A percentile compares a stretch with the other conserved stretches of the same genome.
phyloP scores from a whole-genome alignment of 1,284 basidiomycete genomes.

The Boletus sp. region DNA sequence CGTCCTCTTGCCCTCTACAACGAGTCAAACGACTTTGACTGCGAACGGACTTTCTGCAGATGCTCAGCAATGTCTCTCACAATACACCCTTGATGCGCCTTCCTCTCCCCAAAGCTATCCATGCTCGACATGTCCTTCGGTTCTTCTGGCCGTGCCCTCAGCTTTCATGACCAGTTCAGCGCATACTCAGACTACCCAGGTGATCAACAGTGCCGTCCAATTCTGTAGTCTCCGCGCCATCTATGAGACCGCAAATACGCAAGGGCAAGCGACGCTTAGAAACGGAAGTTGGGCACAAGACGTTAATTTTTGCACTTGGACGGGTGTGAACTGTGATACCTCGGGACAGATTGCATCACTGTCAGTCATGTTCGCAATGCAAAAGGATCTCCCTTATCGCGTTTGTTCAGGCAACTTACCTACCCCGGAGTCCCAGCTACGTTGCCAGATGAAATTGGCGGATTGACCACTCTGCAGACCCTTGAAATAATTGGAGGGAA shows the following conservation, averaged over 20 bases:
- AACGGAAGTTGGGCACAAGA: conserved; percentile 47
- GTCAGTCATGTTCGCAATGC: conserved; percentile 33
- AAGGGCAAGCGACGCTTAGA: conserved; percentile 38
- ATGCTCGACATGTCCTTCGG: conserved; percentile 45
- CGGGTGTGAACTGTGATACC: conserved; percentile 43
- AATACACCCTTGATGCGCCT: conserved; percentile 48
- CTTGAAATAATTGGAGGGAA: conserved; percentile 43
- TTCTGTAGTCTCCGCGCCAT: conserved; percentile 51
- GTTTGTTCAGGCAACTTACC: conserved; percentile 36
- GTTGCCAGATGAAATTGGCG: conserved; percentile 42
- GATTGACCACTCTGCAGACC: conserved; percentile 38
- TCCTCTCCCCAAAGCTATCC: conserved; percentile 44
- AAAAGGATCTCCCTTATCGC: not conserved
- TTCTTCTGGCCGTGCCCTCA: conserved; percentile 39
- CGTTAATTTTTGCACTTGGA: conserved; percentile 47
- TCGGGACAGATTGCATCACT: conserved; percentile 42
- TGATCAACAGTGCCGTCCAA: conserved; percentile 39
- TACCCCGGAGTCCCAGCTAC: conserved; percentile 46
- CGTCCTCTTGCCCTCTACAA: conserved; percentile 26
- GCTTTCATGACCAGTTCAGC: conserved; percentile 29
- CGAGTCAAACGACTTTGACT: conserved; percentile 22
- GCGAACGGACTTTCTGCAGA: conserved; percentile 35
- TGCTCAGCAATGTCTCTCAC: conserved; percentile 43
- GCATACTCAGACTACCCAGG: conserved; percentile 33
- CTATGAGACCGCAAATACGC: conserved; percentile 40